phyloP scores from a whole-genome alignment of 75 land plant species.

The Pinus taeda region DNA sequence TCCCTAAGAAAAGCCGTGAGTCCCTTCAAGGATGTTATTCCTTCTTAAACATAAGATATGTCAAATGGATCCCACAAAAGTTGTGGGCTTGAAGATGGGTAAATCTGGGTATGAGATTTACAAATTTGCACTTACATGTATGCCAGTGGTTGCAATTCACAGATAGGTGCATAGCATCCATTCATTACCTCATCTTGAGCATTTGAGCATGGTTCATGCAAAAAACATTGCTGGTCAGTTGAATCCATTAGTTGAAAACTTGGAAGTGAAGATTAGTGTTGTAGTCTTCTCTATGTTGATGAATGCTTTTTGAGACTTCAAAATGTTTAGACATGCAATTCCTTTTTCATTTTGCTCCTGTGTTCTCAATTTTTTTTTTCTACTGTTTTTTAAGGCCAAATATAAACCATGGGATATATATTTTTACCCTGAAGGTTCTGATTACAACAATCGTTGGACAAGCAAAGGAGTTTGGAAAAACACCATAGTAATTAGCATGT shows the following conservation, averaged over 20 bases:
- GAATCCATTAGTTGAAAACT: background rate
- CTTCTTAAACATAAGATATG: background rate
- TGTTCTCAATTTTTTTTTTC: background rate
- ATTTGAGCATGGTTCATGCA: constrained; percentile 2
- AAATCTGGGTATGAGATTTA: background rate
- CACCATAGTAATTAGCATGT: too few species aligned
- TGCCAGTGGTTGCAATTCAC: background rate
- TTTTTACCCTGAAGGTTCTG: background rate
- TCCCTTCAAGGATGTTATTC: too few species aligned
- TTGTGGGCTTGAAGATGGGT: background rate
- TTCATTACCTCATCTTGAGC: background rate
- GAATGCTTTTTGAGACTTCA: background rate
- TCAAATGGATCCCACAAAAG: background rate
- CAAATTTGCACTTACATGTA: background rate
- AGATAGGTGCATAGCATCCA: background rate
- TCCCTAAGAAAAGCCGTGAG: too few species aligned
- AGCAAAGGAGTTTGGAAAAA: too few species aligned
- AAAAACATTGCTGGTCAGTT: background rate
- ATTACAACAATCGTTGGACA: background rate
- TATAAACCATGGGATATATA: background rate
- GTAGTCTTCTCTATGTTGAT: background rate
- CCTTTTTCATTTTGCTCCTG: background rate
- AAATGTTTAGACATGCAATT: background rate
- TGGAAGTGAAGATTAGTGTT: background rate
- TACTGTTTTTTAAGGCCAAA: background rate